phyloP scores from a whole-genome alignment of 257 asterid species.

The Solanum megistacrolobum region DNA sequence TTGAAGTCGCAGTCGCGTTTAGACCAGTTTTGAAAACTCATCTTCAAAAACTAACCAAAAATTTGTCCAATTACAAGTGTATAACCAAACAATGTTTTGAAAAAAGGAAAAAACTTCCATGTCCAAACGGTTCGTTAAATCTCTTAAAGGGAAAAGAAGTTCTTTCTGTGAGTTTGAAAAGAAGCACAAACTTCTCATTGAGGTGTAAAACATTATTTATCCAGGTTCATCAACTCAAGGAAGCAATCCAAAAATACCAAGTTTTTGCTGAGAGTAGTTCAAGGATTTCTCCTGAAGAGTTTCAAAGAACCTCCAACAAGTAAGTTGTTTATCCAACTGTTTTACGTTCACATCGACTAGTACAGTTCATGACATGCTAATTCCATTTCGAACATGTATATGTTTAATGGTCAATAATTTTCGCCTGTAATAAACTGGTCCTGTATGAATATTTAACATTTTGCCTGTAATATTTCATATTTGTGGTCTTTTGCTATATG shows the following conservation, averaged over 20 bases:
- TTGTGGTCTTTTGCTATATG: background rate
- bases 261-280: background rate
- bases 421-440: background rate
- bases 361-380: background rate
- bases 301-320: background rate
- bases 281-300: background rate
- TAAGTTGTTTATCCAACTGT: background rate
- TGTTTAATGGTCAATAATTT: background rate
- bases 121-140: background rate
- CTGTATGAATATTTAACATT: background rate
- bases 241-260: slow-evolving; percentile 7
- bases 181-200: background rate
- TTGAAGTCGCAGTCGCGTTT: background rate
- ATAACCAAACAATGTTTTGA: background rate
- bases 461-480: background rate
- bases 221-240: slow-evolving; percentile 12
- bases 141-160: background rate
- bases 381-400: background rate
- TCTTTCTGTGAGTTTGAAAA: background rate
- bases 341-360: background rate
- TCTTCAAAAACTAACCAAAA: background rate
- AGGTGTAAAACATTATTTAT: background rate
- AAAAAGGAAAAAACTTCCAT: background rate
- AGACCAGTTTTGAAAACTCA: background rate
- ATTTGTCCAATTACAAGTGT: background rate